These are phyloP conservation scores for Citrus sinensis DNA, from an alignment of 345 rosid genomes.

Conservation along the genomic window DNA sequence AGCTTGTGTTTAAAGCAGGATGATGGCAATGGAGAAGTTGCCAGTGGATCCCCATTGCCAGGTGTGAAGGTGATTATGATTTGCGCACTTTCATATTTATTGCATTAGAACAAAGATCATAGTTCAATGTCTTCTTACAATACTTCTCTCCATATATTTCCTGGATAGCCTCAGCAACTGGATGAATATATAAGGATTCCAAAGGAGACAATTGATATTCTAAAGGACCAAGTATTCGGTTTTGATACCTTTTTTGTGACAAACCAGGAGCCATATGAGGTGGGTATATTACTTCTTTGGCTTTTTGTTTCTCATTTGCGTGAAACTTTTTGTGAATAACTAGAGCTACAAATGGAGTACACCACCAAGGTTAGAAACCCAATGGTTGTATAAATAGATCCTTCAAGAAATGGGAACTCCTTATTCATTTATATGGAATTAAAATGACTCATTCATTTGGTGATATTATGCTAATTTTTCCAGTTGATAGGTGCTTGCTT, in stretches of 20 bases:
- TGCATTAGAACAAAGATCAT: conserved; percentile 12
- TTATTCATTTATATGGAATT: not conserved
- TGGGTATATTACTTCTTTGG: conserved; percentile 24
- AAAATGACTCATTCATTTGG: not conserved
- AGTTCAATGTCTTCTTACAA: conserved; percentile 14
- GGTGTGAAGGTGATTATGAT: conserved; percentile 85
- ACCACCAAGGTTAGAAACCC: not conserved
- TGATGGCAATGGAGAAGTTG: conserved; percentile 49
- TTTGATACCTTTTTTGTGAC: conserved; percentile 95
- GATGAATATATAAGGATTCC: conserved; percentile 79
- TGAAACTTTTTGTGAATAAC: conserved; percentile 6
- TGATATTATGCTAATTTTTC: conserved; percentile 2
- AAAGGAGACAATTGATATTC: conserved; percentile 74
- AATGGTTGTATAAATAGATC: not conserved
- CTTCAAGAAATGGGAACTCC: not conserved
- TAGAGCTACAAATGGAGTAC: conserved; percentile 5
- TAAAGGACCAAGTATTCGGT: conserved; percentile 90
- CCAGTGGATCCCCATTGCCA: conserved; percentile 91
- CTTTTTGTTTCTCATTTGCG: conserved; percentile 1
- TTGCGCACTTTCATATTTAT: conserved; percentile 14
- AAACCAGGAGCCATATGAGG: conserved; percentile 97
- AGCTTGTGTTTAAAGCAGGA: conserved; percentile 50
- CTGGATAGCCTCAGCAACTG: conserved; percentile 64
- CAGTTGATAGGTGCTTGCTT: not conserved
- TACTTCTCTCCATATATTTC: conserved; percentile 17